Conservation (phyloP, 169 alveolate species). For the Plasmodium ovale region DNA sequence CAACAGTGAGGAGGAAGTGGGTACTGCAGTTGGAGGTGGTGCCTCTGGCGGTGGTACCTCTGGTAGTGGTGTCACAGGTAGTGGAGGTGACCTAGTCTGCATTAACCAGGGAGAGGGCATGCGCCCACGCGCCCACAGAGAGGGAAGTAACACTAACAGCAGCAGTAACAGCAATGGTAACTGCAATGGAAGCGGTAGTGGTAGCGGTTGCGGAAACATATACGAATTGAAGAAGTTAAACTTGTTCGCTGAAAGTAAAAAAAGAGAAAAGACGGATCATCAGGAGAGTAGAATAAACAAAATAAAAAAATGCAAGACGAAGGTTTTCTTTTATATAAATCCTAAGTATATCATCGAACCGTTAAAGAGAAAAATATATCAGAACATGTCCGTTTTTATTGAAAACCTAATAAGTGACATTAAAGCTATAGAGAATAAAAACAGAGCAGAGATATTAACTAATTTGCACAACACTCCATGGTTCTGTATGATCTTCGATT, state of each 20-base stretch:
- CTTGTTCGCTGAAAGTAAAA: constrained; percentile 31
- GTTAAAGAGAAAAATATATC: constrained; percentile 56
- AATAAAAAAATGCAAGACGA: constrained; percentile 29
- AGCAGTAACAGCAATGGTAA: background rate
- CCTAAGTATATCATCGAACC: constrained; percentile 73
- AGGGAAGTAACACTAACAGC: background rate
- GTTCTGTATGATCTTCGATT: constrained; percentile 69
- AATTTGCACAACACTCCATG: constrained; percentile 61
- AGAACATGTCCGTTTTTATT: constrained; percentile 66
- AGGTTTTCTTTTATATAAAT: constrained; percentile 65
- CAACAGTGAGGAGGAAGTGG: background rate
- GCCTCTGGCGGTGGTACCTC: background rate
- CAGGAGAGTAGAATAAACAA: constrained; percentile 7
- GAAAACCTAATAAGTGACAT: constrained; percentile 74
- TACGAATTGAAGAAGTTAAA: constrained; percentile 32
- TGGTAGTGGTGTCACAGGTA: background rate
- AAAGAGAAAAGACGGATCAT: background rate
- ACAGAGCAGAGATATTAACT: constrained; percentile 48
- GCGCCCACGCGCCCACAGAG: background rate
- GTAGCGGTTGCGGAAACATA: background rate
- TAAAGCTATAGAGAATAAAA: constrained; percentile 52
- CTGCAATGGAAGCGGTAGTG: background rate
- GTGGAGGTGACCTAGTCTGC: background rate
- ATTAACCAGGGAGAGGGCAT: background rate
- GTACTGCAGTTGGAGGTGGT: background rate